phyloP scores from a whole-genome alignment of 1,284 basidiomycete genomes.

The Melampsora medusae region DNA sequence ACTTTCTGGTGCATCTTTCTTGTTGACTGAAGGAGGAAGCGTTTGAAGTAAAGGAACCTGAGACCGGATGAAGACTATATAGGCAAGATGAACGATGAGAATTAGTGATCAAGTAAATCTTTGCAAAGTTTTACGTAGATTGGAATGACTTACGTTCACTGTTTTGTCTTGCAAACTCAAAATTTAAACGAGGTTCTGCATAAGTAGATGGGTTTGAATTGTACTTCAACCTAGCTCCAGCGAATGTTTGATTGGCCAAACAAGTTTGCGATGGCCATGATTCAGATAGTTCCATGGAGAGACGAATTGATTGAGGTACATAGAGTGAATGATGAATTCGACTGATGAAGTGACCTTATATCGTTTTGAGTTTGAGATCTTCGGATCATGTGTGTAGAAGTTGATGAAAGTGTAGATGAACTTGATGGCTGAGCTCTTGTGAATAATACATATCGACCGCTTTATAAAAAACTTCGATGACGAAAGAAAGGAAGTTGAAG shows the following conservation, averaged over 20 bases:
- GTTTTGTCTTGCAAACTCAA: constrained; percentile 24
- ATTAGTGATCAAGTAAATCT: not conserved
- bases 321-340: not conserved
- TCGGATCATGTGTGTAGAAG: too few relatives aligned
- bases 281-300: constrained; percentile 3
- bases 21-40: not conserved
- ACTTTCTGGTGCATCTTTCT: not conserved
- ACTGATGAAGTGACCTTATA: not conserved
- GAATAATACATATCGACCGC: too few relatives aligned
- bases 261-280: constrained; percentile 28
- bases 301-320: not conserved
- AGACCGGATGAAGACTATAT: not conserved
- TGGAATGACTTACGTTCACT: constrained; percentile 3
- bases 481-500: too few relatives aligned
- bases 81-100: not conserved
- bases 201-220: not conserved
- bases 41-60: not conserved
- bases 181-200: constrained; percentile 11
- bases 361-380: too few relatives aligned
- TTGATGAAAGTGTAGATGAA: too few relatives aligned
- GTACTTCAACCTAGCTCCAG: constrained; percentile 18
- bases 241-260: constrained; percentile 25
- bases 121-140: not conserved
- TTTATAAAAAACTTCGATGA: too few relatives aligned
- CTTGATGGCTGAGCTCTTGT: too few relatives aligned